Conservation (phyloP, 2,329 filamentous ascomycete genomes). For the Grosmannia serpens region DNA sequence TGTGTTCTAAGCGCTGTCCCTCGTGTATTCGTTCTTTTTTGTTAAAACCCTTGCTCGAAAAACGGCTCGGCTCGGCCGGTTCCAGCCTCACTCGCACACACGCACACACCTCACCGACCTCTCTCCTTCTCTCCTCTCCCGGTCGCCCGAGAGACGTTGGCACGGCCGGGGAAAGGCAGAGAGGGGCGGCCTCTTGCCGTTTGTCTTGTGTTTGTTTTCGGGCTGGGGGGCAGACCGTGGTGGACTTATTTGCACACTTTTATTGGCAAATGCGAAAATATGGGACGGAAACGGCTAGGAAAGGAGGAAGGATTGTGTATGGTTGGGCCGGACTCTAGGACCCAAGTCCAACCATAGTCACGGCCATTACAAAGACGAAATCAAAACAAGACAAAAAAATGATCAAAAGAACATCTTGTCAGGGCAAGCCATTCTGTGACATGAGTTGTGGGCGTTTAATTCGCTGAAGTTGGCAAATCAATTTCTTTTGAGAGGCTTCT, state of each 20-base stretch:
- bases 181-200: background rate
- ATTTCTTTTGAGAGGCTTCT: background rate
- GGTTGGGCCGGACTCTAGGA: background rate
- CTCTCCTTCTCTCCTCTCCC: background rate
- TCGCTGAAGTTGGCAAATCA: background rate
- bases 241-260: background rate
- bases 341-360: background rate
- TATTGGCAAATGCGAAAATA: background rate
- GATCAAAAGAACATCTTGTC: background rate
- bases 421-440: background rate
- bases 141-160: background rate
- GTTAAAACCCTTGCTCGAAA: background rate
- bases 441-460: no score
- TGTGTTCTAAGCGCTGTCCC: conserved; percentile 72
- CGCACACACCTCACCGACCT: background rate
- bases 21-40: conserved; percentile 1
- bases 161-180: background rate
- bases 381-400: conserved; percentile 7
- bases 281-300: background rate
- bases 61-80: conserved; percentile 1
- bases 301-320: background rate
- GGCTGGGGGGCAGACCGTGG: background rate
- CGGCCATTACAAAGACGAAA: conserved; percentile 1
- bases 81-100: background rate
- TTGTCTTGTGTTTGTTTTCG: background rate